phyloP scores from a whole-genome alignment of 306 rosid species.

The Sechiopsis laciniata region DNA sequence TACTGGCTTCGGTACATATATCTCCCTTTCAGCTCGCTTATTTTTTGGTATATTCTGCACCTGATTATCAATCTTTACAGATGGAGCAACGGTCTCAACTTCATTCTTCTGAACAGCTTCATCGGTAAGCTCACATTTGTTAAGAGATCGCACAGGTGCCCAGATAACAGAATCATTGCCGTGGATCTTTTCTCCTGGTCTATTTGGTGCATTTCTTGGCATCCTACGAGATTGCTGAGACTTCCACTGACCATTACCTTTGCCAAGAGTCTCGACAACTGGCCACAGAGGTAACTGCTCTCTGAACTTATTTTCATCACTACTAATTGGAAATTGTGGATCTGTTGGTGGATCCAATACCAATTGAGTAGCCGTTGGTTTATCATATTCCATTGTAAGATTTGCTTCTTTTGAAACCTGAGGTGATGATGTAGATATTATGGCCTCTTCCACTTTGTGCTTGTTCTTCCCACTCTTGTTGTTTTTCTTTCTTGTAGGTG shows the following conservation, averaged over 20 bases:
- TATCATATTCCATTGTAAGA: slow-evolving; percentile 41
- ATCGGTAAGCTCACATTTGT: slow-evolving; percentile 47
- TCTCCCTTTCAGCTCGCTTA: slow-evolving; percentile 93
- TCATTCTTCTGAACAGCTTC: slow-evolving; percentile 46
- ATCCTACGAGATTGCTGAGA: slow-evolving; percentile 59
- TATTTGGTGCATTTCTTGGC: slow-evolving; percentile 59
- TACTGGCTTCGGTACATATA: slow-evolving; percentile 88
- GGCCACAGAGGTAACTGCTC: slow-evolving; percentile 41
- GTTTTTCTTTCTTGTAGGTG: slow-evolving; percentile 56
- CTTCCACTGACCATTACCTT: slow-evolving; percentile 63
- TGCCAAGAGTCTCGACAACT: slow-evolving; percentile 55
- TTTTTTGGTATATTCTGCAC: slow-evolving; percentile 52
- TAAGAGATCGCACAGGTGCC: slow-evolving; percentile 84
- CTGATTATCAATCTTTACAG: slow-evolving; percentile 51
- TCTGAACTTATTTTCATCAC: slow-evolving; percentile 39
- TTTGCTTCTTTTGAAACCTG: slow-evolving; percentile 40
- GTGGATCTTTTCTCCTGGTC: slow-evolving; percentile 52
- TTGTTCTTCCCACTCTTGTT: slow-evolving; percentile 55
- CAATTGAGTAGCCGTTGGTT: slow-evolving; percentile 39
- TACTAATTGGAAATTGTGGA: slow-evolving; percentile 36
- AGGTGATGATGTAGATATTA: slow-evolving; percentile 29
- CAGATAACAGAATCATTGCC: slow-evolving; percentile 66
- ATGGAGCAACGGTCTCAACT: slow-evolving; percentile 40
- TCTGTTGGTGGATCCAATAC: slow-evolving; percentile 43
- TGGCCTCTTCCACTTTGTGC: slow-evolving; percentile 49